phyloP scores from a whole-genome alignment of 2,329 filamentous ascomycete genomes.

The Fusarium compactum region DNA sequence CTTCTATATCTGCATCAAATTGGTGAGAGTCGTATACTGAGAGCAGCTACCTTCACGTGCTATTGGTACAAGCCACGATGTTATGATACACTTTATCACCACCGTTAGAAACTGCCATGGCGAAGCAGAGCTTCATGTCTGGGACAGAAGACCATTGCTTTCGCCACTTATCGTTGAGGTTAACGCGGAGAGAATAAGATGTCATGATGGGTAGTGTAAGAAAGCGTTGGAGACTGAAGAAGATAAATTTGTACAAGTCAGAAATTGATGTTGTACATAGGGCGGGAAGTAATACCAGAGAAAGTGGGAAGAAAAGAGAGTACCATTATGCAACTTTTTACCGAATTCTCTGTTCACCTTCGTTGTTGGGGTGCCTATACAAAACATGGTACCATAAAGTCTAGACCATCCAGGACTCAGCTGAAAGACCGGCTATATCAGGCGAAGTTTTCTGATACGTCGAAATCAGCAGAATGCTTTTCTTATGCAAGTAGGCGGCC shows the following conservation, averaged over 20 bases:
- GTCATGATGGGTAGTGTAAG: background rate
- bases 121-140: background rate
- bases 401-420: background rate
- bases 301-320: background rate
- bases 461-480: background rate
- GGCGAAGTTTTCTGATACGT: background rate
- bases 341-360: rapidly evolving
- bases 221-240: rapidly evolving
- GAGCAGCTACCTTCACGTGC: rapidly evolving
- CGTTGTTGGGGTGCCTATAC: background rate
- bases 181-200: background rate
- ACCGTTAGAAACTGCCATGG: background rate
- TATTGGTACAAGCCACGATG: background rate
- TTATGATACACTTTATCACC: background rate
- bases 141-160: background rate
- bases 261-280: background rate
- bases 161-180: background rate
- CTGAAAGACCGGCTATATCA: background rate
- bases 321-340: background rate
- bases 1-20: background rate
- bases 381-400: rapidly evolving
- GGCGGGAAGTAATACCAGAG: background rate
- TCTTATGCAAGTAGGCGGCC: background rate
- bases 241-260: background rate
- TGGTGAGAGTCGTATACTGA: background rate